Conservation (phyloP, 2,329 filamentous ascomycete species). For the Emericellopsis atlantica region DNA sequence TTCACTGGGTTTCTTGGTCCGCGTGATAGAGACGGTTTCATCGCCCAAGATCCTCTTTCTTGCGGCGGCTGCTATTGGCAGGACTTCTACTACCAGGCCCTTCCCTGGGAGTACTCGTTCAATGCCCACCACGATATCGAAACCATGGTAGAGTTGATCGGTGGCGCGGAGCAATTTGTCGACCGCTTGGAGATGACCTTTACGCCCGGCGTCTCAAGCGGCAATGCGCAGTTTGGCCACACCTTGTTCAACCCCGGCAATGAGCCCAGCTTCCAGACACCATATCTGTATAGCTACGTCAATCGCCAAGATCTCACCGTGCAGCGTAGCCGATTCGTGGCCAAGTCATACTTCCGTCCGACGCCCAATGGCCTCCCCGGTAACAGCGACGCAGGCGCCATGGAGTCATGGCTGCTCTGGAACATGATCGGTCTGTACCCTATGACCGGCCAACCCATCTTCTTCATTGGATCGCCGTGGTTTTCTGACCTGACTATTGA, state of each 20-base stretch:
- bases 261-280: constrained; percentile 53
- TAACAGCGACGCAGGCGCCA: constrained; percentile 40
- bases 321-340: constrained; percentile 41
- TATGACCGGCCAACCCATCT: constrained; percentile 39
- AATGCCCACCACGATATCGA: constrained; percentile 55
- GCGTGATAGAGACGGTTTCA: constrained; percentile 36
- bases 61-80: constrained; percentile 57
- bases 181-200: constrained; percentile 50
- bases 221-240: constrained; percentile 30
- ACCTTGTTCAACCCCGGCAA: constrained; percentile 57
- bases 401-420: constrained; percentile 38
- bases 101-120: constrained; percentile 55
- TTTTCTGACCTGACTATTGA: constrained; percentile 30
- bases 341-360: constrained; percentile 54
- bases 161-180: constrained; percentile 42
- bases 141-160: constrained; percentile 37
- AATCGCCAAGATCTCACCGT: constrained; percentile 50
- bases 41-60: constrained; percentile 40
- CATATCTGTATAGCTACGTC: constrained; percentile 57
- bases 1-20: constrained; percentile 58
- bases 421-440: constrained; percentile 41
- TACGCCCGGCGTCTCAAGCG: constrained; percentile 27
- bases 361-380: constrained; percentile 44
- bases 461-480: constrained; percentile 38
- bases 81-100: constrained; percentile 44